Evolutionary conservation across 495 filamentous ascomycete genomes (phyloP).

Genomic region (Tuber umbilicatum): DNA sequence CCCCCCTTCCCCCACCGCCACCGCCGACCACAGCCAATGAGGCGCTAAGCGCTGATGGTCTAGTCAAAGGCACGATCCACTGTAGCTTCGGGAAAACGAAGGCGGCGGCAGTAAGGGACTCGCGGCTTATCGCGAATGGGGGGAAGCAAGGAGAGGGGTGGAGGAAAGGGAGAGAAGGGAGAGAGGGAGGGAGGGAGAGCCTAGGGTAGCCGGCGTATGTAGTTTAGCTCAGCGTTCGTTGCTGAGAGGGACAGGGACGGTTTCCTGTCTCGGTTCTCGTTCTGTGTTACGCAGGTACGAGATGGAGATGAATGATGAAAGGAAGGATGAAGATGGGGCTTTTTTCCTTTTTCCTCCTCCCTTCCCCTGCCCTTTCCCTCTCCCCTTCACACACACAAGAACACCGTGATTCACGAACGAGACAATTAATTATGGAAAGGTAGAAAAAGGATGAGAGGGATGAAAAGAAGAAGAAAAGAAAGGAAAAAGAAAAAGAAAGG

Average conservation of each 20-base stretch:
- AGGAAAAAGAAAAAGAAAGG: not conserved
- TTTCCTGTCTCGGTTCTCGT: slow-evolving; percentile 17
- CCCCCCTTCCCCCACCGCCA: slow-evolving; percentile 14
- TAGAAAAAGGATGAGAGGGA: not conserved
- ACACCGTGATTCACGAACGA: not conserved
- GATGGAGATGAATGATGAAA: not conserved
- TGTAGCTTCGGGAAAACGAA: slow-evolving; percentile 11
- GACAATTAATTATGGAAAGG: slow-evolving; percentile 1
- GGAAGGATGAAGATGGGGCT: slow-evolving; percentile 16
- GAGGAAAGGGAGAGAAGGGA: slow-evolving; percentile 21
- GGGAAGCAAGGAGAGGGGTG: slow-evolving; percentile 35
- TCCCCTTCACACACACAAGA: not conserved
- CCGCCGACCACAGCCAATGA: slow-evolving; percentile 30
- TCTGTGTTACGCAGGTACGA: slow-evolving; percentile 16
- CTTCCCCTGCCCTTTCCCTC: not conserved
- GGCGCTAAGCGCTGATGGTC: slow-evolving; percentile 12
- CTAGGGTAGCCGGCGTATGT: slow-evolving; percentile 29
- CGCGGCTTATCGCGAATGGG: slow-evolving; percentile 26
- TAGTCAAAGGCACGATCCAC: slow-evolving; percentile 22
- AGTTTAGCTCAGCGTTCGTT: slow-evolving; percentile 32
- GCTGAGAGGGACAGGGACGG: slow-evolving; percentile 32
- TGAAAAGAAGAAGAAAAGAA: no score
- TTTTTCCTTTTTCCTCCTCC: slow-evolving; percentile 4
- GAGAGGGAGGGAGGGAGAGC: slow-evolving; percentile 32
- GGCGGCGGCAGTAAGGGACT: slow-evolving; percentile 19